phyloP scores from a whole-genome alignment of 306 rosid genomes.

The Malus fusca region DNA sequence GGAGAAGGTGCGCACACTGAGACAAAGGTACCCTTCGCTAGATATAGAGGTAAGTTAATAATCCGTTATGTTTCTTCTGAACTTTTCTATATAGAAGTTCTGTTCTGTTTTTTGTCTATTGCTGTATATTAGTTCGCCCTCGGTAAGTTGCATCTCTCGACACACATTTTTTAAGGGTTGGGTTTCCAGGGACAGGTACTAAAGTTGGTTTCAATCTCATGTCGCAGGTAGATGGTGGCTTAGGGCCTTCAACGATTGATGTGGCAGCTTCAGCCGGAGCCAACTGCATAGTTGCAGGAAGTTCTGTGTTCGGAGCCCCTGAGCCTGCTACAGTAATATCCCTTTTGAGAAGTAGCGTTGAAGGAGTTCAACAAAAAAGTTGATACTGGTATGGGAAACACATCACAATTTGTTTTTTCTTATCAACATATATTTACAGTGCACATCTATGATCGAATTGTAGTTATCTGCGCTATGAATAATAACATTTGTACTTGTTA shows the following conservation, averaged over 20 bases:
- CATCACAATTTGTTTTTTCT: neutral
- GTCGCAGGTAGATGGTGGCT: conserved; percentile 91
- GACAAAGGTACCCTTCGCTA: conserved; percentile 87
- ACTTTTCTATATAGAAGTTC: neutral
- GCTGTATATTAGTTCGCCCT: neutral
- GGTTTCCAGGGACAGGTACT: neutral
- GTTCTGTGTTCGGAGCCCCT: conserved; percentile 90
- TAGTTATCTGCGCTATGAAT: neutral
- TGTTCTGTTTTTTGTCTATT: conserved; percentile 1
- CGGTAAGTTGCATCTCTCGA: neutral
- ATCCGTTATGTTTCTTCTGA: conserved; percentile 6
- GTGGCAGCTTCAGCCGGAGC: conserved; percentile 81
- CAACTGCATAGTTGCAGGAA: conserved; percentile 94
- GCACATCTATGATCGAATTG: neutral
- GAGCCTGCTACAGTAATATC: conserved; percentile 78
- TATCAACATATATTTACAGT: neutral
- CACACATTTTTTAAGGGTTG: neutral
- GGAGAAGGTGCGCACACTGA: conserved; percentile 82
- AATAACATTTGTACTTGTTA: neutral
- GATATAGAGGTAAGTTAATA: conserved; percentile 65
- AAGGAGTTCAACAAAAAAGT: conserved; percentile 44
- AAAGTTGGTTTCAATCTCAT: neutral
- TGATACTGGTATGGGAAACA: conserved; percentile 22
- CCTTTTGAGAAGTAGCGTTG: conserved; percentile 54
- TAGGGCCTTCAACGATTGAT: conserved; percentile 89